Evolutionary conservation across 768 basidiomycete genomes (phyloP), one percentile per base, ranked within the genome.

Genomic region (Pleurotus tuber-regium): DNA sequence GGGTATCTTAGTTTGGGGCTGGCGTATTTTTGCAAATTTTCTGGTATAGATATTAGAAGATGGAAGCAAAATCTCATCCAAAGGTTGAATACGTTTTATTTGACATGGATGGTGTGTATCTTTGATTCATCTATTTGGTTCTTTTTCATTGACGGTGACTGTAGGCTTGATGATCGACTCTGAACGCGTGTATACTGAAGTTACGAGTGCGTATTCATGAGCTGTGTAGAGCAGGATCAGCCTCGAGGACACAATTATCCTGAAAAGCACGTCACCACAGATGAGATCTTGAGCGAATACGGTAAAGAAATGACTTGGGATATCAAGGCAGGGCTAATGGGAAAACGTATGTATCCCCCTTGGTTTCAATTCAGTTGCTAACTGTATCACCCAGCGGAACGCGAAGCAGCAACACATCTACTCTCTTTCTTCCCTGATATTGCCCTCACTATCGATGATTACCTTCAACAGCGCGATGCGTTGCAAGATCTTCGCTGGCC

Each of bases 241-340:
- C n/a, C n/a, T n/a, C n/a, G n/a, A n/a, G n/a, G n/a, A n/a, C n/a
- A n/a, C n/a, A n/a, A n/a, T n/a, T 24, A 24, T 26, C 33, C 35
- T 9, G 19, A 39, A 12, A 21, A 41, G 10, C 42, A 29, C 6
- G 4, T 16, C 40, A 4, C 26, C 43, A 2, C 57, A 87, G 89
- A 92, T 69, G 75, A 81, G 23, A 84, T 92, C 44, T 79, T 95
- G 16, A 80, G 74, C 14, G 75, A 72, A 9, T 84, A 86, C 60
- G 89, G 88, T 23, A 84, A 82, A 54, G 69, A 79, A 55, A 89
- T 93, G 86, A 88, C 87, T 2, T 92, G 89, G 89, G 85, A 89
- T 51, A 89, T 92, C 52, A 92, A 92, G 62, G 84, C 87, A n/a
- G 87, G 86, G 0, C 79, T 87, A 52, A 93, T 92, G 91, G 91